phyloP scores from a whole-genome alignment of 371 early-diverging fungal species.

The Lichtheimia hyalospora region DNA sequence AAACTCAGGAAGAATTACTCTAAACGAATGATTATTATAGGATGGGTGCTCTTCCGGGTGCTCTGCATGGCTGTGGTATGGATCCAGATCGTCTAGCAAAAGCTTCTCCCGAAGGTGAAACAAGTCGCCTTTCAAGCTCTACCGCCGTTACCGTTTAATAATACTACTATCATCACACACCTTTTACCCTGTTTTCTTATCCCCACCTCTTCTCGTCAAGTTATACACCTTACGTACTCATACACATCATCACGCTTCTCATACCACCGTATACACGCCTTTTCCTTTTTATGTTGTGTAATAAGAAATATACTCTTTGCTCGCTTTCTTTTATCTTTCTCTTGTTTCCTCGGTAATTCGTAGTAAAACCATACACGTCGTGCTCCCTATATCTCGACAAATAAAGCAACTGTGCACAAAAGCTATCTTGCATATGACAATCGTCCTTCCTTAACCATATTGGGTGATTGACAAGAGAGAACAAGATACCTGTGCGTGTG shows the following conservation, averaged over 20 bases:
- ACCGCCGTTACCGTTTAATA: slow-evolving; percentile 5
- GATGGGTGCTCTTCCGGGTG: slow-evolving; percentile 34
- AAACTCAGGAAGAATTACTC: slow-evolving; percentile 1
- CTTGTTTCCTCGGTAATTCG: not conserved
- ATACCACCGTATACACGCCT: no score
- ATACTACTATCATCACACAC: not conserved
- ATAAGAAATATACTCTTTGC: not conserved
- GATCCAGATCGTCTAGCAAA: slow-evolving; percentile 19
- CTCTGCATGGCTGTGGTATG: slow-evolving; percentile 25
- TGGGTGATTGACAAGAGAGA: no score
- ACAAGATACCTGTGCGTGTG: no score
- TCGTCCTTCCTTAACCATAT: no score
- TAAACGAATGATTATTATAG: slow-evolving; percentile 13
- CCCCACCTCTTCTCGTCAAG: not conserved
- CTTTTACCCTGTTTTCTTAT: not conserved
- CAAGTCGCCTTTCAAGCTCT: slow-evolving; percentile 7
- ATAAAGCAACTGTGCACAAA: no score
- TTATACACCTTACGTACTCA: no score
- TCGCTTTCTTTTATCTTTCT: not conserved
- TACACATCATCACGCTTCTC: no score
- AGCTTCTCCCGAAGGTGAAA: slow-evolving; percentile 4
- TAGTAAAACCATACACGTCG: not conserved
- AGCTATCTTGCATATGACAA: no score
- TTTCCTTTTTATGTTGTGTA: no score
- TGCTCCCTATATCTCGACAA: no score